Evolutionary conservation across 768 basidiomycete species (phyloP).

Genomic region (Boletus tomentosulus): DNA sequence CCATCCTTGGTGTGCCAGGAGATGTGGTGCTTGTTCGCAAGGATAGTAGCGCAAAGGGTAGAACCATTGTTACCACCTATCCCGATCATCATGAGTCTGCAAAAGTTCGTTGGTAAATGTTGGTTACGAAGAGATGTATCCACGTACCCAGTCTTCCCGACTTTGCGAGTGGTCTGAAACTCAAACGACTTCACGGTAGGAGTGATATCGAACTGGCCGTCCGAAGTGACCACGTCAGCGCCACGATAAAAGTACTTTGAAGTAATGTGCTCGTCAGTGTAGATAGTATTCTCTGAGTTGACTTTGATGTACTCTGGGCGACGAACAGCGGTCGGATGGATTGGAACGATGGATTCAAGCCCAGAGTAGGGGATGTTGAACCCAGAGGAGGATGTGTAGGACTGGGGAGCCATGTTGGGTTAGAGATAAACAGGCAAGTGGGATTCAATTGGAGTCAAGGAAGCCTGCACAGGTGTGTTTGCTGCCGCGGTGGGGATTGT

Average conservation of each 20-base stretch:
- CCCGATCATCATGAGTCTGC: slow-evolving; percentile 93
- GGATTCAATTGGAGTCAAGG: slow-evolving; percentile 43
- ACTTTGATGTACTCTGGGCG: slow-evolving; percentile 74
- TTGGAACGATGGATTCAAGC: slow-evolving; percentile 61
- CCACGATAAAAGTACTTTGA: slow-evolving; percentile 80
- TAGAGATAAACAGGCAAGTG: slow-evolving; percentile 20
- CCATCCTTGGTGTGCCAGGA: slow-evolving; percentile 93
- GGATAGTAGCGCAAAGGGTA: slow-evolving; percentile 89
- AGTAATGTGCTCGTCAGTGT: slow-evolving; percentile 79
- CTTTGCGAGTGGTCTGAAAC: slow-evolving; percentile 85
- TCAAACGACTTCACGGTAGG: slow-evolving; percentile 81
- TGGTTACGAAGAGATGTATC: slow-evolving; percentile 5
- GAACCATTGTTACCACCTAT: slow-evolving; percentile 97
- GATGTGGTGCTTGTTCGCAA: slow-evolving; percentile 95
- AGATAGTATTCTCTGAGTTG: slow-evolving; percentile 75
- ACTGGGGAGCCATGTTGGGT: slow-evolving; percentile 47
- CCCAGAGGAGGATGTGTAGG: slow-evolving; percentile 50
- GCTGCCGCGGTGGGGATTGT: slow-evolving; percentile 83
- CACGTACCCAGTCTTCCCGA: slow-evolving; percentile 88
- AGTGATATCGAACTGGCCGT: slow-evolving; percentile 74
- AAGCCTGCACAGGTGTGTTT: slow-evolving; percentile 79
- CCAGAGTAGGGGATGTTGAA: slow-evolving; percentile 69
- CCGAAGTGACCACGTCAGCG: slow-evolving; percentile 60
- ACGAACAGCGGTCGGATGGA: slow-evolving; percentile 85
- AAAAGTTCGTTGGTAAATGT: not conserved